Percentiles rank a stretch among this genome's conserved stretches.
These are phyloP conservation scores for Sphaceloma murrayae DNA, from an alignment of 2,329 filamentous ascomycete species.

Conservation along the genomic window DNA sequence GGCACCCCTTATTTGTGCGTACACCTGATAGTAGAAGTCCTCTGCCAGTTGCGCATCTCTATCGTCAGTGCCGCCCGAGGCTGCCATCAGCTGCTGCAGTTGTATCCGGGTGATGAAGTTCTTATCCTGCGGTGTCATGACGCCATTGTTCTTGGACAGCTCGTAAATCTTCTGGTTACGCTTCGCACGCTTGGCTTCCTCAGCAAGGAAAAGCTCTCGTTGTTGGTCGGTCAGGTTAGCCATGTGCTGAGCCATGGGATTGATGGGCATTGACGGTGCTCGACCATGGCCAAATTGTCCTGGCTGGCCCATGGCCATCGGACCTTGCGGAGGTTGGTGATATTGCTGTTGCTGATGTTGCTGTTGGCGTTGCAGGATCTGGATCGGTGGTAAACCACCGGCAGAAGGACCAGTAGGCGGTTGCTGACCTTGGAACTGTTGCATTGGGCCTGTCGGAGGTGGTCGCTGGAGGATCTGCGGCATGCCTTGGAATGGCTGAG, in stretches of 20 bases:
- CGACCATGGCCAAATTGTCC: constrained; percentile 9
- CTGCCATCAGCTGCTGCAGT: constrained; percentile 86
- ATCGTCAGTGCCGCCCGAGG: constrained; percentile 78
- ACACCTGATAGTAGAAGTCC: constrained; percentile 98
- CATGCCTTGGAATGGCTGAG: constrained; percentile 37
- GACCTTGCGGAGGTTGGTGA: constrained; percentile 2
- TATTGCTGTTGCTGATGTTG: constrained; percentile 22
- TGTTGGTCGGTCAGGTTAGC: constrained; percentile 74
- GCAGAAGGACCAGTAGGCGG: constrained; percentile 23
- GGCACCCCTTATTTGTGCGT: constrained; percentile 83
- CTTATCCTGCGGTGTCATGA: constrained; percentile 99
- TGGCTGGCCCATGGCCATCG: constrained; percentile 3
- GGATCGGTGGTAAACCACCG: constrained; percentile 44
- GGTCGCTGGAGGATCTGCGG: constrained; percentile 34
- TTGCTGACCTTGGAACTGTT: constrained; percentile 21
- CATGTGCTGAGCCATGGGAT: constrained; percentile 53
- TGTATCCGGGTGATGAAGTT: constrained; percentile 99
- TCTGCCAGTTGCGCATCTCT: constrained; percentile 74
- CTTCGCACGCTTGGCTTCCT: constrained; percentile 91
- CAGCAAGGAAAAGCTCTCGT: constrained; percentile 70
- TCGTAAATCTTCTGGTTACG: constrained; percentile 97
- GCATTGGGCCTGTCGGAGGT: constrained; percentile 21
- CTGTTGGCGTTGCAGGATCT: constrained; percentile 73
- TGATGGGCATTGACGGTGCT: constrained; percentile 27
- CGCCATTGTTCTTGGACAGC: constrained; percentile 82